Base-by-base conservation (phyloP, 2,329 filamentous ascomycete species). In the Mycosphaerella sp. region DNA sequence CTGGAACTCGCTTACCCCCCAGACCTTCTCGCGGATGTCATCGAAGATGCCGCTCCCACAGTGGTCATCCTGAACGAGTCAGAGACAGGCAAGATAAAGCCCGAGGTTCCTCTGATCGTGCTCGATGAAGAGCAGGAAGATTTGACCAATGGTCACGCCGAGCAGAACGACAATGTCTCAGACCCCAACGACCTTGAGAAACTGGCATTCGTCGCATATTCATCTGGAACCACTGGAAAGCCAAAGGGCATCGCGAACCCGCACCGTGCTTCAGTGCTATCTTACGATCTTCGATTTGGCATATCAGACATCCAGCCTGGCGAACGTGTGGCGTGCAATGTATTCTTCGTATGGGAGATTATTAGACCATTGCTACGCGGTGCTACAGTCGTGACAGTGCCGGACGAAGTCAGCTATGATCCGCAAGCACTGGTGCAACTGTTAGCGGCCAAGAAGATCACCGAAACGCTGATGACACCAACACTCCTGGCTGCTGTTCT, bases 341-440 rank as follows among this genome's bases (percentile, higher is more conserved):
- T 90, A 53, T 91, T 90, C 68, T 91, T 91, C 65, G 77, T 90
- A 41, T 91, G 87, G 87, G 87, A 91, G 66, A 89, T 90, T 50
- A 68, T 91, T 49, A 84, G 87, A 4, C 87, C 87, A 7, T 73
- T 91, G 40, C 66, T 91, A 49, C 79, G 86, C 49, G 87, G 87
- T 59, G 87, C 86, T 2, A 88, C 87, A 0, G 84, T 87, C 4
- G 79, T 89, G 17, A 79, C 84, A 3, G 81, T 90, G 13, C 85
- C 86, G 1, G 87, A 91, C 60, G 81, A 86, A 59, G 79, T 77
- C 32, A 89, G 86, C 69, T 90, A 89, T 62, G 87, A 91, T 58
- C 86, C 87, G 0, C 79, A 81, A 30, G 79, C 83, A 42, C 78
- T 91, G 21, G 84, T 89, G 21, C 83, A 87, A 55, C 71, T 89